A percentile compares a stretch with the other conserved stretches of the same genome.
Conservation (phyloP, 176 grass and related monocot genomes). For the Oryza nivara region DNA sequence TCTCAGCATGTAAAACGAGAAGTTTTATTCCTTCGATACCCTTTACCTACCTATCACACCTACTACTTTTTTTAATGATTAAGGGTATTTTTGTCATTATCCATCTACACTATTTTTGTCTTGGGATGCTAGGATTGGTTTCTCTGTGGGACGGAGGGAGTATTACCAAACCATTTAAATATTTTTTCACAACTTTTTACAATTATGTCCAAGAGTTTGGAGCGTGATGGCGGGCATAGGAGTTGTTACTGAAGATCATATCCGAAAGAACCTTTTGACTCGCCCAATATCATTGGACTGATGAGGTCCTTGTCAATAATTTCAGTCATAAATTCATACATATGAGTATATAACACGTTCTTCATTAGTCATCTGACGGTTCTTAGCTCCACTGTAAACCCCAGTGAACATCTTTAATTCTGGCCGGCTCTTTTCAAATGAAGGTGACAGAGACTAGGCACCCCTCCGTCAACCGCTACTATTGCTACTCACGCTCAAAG, state of each 20-base stretch:
- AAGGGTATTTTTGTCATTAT: no score
- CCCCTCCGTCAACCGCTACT: not conserved
- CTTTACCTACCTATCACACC: no score
- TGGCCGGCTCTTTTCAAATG: not conserved
- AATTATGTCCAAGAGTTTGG: not conserved
- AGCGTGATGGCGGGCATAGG: not conserved
- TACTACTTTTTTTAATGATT: no score
- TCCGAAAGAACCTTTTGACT: not conserved
- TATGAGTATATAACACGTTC: not conserved
- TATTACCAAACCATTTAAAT: not conserved
- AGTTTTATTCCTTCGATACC: no score
- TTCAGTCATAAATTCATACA: not conserved
- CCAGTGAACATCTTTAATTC: not conserved
- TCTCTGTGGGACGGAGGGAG: no score
- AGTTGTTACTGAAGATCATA: not conserved
- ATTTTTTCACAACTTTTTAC: not conserved
- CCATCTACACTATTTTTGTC: no score
- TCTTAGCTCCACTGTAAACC: no score
- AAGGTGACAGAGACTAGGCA: not conserved
- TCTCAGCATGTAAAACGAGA: no score
- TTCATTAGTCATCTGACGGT: no score
- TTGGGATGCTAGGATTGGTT: no score
- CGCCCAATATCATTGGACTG: not conserved
- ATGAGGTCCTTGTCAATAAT: not conserved
- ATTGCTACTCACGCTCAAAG: not conserved